A percentile compares a stretch with the other conserved stretches of the same genome.
Evolutionary conservation across 805 yeast genomes (phyloP).

Genomic region (Kodamaea kaohsiungensis): DNA sequence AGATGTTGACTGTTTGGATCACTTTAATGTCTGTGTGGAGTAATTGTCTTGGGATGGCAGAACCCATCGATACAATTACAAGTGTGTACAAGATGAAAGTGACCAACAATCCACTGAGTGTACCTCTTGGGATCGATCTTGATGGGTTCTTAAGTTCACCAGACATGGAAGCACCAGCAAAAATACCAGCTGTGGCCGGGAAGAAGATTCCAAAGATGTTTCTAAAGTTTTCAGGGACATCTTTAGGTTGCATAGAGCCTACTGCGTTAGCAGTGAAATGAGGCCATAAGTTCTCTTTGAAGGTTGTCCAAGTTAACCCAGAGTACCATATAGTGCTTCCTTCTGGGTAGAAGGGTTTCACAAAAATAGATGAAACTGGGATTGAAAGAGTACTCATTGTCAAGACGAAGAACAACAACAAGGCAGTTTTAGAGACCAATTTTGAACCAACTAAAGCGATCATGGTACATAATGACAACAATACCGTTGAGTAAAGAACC

Average conservation of each 20-base stretch:
- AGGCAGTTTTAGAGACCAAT: slow-evolving; percentile 80
- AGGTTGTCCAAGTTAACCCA: slow-evolving; percentile 72
- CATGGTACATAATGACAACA: slow-evolving; percentile 69
- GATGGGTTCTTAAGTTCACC: slow-evolving; percentile 90
- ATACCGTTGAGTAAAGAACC: slow-evolving; percentile 67
- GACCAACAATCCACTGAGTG: slow-evolving; percentile 75
- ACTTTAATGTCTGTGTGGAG: slow-evolving; percentile 80
- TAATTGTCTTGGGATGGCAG: slow-evolving; percentile 76
- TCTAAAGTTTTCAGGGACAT: slow-evolving; percentile 66
- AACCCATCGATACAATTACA: slow-evolving; percentile 82
- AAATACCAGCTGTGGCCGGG: slow-evolving; percentile 98
- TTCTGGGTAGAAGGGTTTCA: slow-evolving; percentile 55
- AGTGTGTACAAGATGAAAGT: slow-evolving; percentile 75
- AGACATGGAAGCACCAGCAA: slow-evolving; percentile 99
- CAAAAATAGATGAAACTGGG: slow-evolving; percentile 73
- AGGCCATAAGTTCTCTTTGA: slow-evolving; percentile 69
- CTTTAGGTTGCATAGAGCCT: slow-evolving; percentile 65
- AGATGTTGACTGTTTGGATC: slow-evolving; percentile 75
- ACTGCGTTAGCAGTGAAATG: slow-evolving; percentile 89
- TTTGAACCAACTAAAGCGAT: slow-evolving; percentile 81
- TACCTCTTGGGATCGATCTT: slow-evolving; percentile 89
- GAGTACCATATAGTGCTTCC: slow-evolving; percentile 50
- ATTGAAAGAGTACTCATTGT: slow-evolving; percentile 74
- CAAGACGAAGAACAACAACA: slow-evolving; percentile 65
- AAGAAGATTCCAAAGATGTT: slow-evolving; percentile 93